Evolutionary conservation across 768 basidiomycete genomes (phyloP), one percentile per base, ranked within the genome.

Genomic region (Tylopilus sp.): DNA sequence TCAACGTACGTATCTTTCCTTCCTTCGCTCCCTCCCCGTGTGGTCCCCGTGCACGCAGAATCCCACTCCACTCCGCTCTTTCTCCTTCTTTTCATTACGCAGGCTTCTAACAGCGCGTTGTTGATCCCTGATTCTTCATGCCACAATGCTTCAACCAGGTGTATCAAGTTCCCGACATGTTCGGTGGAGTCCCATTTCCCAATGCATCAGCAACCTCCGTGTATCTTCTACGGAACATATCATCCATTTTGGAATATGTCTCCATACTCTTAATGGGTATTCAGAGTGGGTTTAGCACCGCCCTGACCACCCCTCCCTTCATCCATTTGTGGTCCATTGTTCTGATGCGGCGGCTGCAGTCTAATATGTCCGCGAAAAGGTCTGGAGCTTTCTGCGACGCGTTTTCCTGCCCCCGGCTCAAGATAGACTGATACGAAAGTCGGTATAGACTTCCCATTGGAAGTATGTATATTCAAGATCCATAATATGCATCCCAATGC

Each of bases 111-210:
- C 21, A 22, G 12, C 21, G 33, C 22, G 17, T 44, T 20, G 43
- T 40, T 39, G 33, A 28, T 10, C 26, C 26, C n/a, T n/a, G n/a
- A 26, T 31, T 40, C 4, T 41, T 17, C 6, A 26, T 17, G 25
- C 31, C 48, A 21, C 44, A 47, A 25, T 42, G 0, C 23, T 30
- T 36, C 31, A 10, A 23, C 21, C 39, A 40, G 4, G 23, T 30
- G 15, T 38, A 36, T n/a, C 17, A 44, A 23, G 21, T 41, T 7
- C 6, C 59, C 49, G 62, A 55, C 18, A 21, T 3, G 20, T 1
- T 38, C 63, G 48, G 56, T 40, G 52, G 47, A 36, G 26, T 30
- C 22, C 10, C 1, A 5, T 33, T 8, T 51, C 35, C 46, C 62
- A 57, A 51, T 36, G n/a, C 51, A 26, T 22, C 23, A 35, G 1